phyloP scores from a whole-genome alignment of 306 rosid genomes.

The Cicer judaicum region DNA sequence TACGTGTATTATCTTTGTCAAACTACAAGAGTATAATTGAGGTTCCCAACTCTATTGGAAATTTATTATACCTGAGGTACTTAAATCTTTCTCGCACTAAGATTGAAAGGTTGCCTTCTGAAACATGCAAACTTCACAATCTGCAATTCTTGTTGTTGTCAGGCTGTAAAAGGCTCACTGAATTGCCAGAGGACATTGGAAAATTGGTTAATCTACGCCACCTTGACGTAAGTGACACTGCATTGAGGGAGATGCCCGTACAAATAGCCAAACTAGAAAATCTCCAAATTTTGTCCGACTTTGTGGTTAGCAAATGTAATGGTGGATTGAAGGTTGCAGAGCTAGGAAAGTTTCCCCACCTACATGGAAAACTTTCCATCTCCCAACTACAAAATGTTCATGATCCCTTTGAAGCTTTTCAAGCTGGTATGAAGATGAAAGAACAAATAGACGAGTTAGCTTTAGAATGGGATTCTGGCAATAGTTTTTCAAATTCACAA shows the following conservation, averaged over 20 bases:
- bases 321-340: constrained; percentile 16
- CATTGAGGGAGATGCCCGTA: neutral
- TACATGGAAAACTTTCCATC: constrained; percentile 29
- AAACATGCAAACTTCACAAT: constrained; percentile 22
- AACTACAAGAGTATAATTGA: neutral
- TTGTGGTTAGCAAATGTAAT: constrained; percentile 1
- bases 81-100: constrained; percentile 6
- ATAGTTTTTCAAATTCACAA: no score
- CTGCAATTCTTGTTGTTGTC: constrained; percentile 42
- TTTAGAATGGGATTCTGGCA: neutral
- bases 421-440: constrained; percentile 14
- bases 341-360: neutral
- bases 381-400: constrained; percentile 20
- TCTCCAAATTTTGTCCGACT: constrained; percentile 10
- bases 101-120: constrained; percentile 1
- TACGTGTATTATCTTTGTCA: constrained; percentile 31
- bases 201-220: neutral
- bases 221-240: constrained; percentile 15
- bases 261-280: constrained; percentile 21
- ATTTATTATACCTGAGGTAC: constrained; percentile 25
- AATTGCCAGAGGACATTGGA: constrained; percentile 5
- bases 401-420: neutral
- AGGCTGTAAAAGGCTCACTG: neutral
- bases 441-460: neutral
- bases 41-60: constrained; percentile 22